These are phyloP conservation scores for Cokeromyces recurvatus DNA, from an alignment of 371 early-diverging fungal genomes.

Conservation along the genomic window DNA sequence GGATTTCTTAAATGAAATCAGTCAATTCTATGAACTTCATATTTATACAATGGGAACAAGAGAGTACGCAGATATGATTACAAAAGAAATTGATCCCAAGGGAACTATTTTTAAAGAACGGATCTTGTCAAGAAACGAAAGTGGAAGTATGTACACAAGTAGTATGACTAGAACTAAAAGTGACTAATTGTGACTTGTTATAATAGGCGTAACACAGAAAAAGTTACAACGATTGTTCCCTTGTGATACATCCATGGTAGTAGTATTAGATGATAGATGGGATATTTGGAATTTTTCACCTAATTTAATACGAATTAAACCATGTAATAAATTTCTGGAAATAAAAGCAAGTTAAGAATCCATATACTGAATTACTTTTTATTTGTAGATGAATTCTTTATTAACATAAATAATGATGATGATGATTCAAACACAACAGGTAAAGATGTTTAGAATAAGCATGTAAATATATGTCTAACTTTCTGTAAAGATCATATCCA, in stretches of 20 bases:
- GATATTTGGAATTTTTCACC: slow-evolving; percentile 97
- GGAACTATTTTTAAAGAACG: slow-evolving; percentile 80
- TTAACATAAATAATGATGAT: too few species aligned
- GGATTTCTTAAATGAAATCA: slow-evolving; percentile 72
- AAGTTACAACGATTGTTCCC: slow-evolving; percentile 91
- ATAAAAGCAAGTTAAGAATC: too few species aligned
- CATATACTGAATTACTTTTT: not conserved
- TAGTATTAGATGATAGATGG: slow-evolving; percentile 96
- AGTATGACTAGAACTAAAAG: too few species aligned
- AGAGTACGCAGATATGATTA: slow-evolving; percentile 90
- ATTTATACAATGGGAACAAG: slow-evolving; percentile 99
- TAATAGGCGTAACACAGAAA: slow-evolving; percentile 79
- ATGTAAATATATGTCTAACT: too few species aligned
- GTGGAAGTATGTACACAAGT: slow-evolving; percentile 74
- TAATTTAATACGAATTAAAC: slow-evolving; percentile 84
- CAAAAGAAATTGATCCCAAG: slow-evolving; percentile 85
- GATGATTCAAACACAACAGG: too few species aligned
- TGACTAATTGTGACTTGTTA: too few species aligned
- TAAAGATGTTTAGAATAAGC: too few species aligned
- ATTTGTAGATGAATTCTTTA: slow-evolving; percentile 82
- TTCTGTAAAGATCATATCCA: too few species aligned
- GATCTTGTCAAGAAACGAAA: slow-evolving; percentile 96
- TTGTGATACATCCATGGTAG: slow-evolving; percentile 95
- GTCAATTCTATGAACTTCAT: slow-evolving; percentile 87
- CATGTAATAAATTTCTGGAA: slow-evolving; percentile 59